Conservation (phyloP, 495 filamentous ascomycete species). For the Tricharina praecox region DNA sequence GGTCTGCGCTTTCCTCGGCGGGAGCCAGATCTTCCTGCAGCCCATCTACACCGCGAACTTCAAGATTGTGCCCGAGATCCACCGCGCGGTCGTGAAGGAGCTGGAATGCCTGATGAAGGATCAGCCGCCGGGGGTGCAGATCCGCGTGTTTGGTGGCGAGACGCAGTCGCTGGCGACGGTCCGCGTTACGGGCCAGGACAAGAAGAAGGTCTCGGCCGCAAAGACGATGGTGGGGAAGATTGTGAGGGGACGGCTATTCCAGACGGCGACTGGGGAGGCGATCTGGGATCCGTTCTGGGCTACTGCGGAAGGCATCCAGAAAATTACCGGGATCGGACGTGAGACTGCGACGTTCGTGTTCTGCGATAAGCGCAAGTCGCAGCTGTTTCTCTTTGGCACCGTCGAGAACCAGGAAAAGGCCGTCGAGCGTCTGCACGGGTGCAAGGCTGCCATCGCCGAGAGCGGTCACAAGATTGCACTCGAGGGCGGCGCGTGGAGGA, state of each 20-base stretch:
- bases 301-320: conserved; percentile 6
- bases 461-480: conserved; percentile 12
- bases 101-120: conserved; percentile 6
- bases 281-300: conserved; percentile 16
- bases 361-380: conserved; percentile 13
- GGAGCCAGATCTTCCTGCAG: conserved; percentile 7
- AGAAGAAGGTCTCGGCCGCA: conserved; percentile 5
- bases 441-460: conserved; percentile 6
- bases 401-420: background rate
- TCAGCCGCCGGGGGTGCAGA: conserved; percentile 2
- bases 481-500: conserved; percentile 1
- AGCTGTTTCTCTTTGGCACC: conserved; percentile 10
- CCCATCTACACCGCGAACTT: conserved; percentile 16
- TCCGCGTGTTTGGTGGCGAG: conserved; percentile 10
- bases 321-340: conserved; percentile 5
- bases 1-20: conserved; percentile 8
- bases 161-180: conserved; percentile 7
- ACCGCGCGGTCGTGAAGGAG: conserved; percentile 14
- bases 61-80: conserved; percentile 8
- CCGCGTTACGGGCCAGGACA: conserved; percentile 13
- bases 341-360: conserved; percentile 15
- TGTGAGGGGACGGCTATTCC: conserved; percentile 12
- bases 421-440: conserved; percentile 1
- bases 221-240: conserved; percentile 14
- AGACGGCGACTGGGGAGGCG: background rate